phyloP scores from a whole-genome alignment of 768 basidiomycete species.

The Cystoderma amianthinum region DNA sequence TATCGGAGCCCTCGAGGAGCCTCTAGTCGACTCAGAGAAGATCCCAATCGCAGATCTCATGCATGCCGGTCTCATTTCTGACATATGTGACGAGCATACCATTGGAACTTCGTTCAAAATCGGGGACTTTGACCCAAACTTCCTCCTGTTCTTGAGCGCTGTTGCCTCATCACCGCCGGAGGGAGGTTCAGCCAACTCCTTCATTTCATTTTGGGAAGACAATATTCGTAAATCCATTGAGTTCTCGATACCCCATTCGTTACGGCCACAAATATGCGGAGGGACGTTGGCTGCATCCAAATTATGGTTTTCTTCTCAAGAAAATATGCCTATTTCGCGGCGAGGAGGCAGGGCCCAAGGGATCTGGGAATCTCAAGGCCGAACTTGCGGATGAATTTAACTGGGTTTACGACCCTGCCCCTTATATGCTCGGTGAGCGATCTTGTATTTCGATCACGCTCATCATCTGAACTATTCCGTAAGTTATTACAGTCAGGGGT shows the following conservation, averaged over 20 bases:
- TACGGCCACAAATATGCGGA: constrained; percentile 9
- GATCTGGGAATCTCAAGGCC: constrained; percentile 9
- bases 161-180: constrained; percentile 2
- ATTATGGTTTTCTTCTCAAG: constrained; percentile 11
- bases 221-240: constrained; percentile 14
- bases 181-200: constrained; percentile 8
- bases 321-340: no score
- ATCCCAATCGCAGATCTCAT: no score
- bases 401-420: constrained; percentile 15
- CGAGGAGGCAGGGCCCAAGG: constrained; percentile 12
- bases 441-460: constrained; percentile 1
- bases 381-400: constrained; percentile 11
- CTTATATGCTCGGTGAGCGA: constrained; percentile 14
- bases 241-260: constrained; percentile 9
- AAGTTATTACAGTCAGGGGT: no score
- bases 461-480: no score
- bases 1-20: no score
- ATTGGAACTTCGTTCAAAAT: no score
- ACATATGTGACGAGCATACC: no score
- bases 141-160: constrained; percentile 3
- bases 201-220: constrained; percentile 14
- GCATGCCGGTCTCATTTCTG: no score
- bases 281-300: constrained; percentile 11
- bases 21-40: no score
- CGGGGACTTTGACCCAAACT: no score